Percentiles rank a stretch among this genome's conserved stretches.
Evolutionary conservation across 1,284 basidiomycete genomes (phyloP).

Genomic region (Trichosporon coremiiforme): DNA sequence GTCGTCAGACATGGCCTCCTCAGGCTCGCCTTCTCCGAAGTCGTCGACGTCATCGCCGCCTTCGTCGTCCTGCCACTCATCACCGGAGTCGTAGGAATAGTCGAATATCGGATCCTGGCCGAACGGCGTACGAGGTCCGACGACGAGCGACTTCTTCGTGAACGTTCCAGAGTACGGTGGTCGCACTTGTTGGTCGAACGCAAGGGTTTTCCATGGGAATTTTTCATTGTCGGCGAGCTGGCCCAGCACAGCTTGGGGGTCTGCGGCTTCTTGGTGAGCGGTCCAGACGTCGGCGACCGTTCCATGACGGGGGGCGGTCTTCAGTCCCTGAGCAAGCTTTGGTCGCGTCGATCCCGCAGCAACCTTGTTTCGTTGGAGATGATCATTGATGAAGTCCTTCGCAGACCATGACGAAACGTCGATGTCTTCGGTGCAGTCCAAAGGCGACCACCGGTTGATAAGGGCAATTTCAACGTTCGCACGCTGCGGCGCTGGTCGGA

Average conservation of each 20-base stretch:
- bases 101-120: conserved; percentile 54
- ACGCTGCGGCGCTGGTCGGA: conserved; percentile 38
- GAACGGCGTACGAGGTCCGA: conserved; percentile 55
- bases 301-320: conserved; percentile 42
- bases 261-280: conserved; percentile 48
- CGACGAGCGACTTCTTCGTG: conserved; percentile 50
- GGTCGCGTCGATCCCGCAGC: conserved; percentile 7
- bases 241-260: conserved; percentile 49
- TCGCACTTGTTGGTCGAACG: conserved; percentile 52
- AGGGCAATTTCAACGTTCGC: conserved; percentile 44
- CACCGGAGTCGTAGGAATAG: conserved; percentile 55
- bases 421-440: neutral
- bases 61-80: conserved; percentile 56
- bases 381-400: conserved; percentile 42
- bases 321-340: conserved; percentile 39
- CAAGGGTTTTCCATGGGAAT: conserved; percentile 54
- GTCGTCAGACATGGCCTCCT: conserved; percentile 42
- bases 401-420: conserved; percentile 21
- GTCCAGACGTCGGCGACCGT: conserved; percentile 47
- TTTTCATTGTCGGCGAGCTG: conserved; percentile 41
- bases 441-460: conserved; percentile 36
- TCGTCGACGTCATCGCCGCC: conserved; percentile 50
- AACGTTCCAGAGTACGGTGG: conserved; percentile 55
- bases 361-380: conserved; percentile 33
- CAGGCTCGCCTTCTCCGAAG: conserved; percentile 27